A percentile compares a stretch with the other conserved stretches of the same genome.
Conservation (phyloP, 2,329 filamentous ascomycete species). For the Graphilbum ipis-grandicollis region DNA sequence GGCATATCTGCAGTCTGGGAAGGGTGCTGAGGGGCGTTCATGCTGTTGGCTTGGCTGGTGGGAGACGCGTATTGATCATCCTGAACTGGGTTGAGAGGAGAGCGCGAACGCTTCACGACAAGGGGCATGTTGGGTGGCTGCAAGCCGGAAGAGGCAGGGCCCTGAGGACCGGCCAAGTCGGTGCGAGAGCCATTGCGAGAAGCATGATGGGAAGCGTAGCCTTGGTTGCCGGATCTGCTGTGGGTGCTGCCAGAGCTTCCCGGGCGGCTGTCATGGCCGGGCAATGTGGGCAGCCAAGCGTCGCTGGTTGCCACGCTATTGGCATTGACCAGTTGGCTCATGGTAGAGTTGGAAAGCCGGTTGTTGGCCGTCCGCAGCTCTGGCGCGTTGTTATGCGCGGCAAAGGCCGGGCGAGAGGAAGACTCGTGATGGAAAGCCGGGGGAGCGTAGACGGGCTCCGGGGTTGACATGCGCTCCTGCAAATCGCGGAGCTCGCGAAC, state of each 20-base stretch:
- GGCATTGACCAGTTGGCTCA: constrained; percentile 63
- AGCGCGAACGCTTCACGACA: constrained; percentile 23
- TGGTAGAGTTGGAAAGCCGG: constrained; percentile 65
- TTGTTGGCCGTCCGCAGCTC: constrained; percentile 69
- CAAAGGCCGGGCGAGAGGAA: constrained; percentile 48
- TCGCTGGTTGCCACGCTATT: constrained; percentile 22
- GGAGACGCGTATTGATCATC: too few relatives aligned
- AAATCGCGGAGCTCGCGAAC: constrained; percentile 36
- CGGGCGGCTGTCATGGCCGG: constrained; percentile 1
- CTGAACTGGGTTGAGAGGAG: constrained; percentile 25
- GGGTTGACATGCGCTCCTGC: constrained; percentile 38
- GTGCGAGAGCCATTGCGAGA: not conserved
- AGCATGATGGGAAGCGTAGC: too few relatives aligned
- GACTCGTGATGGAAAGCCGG: constrained; percentile 66
- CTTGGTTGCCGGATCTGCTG: not conserved
- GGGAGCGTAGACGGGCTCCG: constrained; percentile 60
- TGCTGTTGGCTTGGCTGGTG: too few relatives aligned
- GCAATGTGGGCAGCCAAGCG: not conserved
- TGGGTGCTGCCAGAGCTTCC: constrained; percentile 1
- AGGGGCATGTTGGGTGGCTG: constrained; percentile 24
- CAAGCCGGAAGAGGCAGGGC: constrained; percentile 17
- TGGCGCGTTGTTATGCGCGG: constrained; percentile 56
- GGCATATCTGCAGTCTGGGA: too few relatives aligned
- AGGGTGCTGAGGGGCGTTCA: too few relatives aligned
- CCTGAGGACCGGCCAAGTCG: not conserved